These are phyloP conservation scores for Circinella umbellata DNA, from an alignment of 371 early-diverging fungal genomes.

Conservation along the genomic window DNA sequence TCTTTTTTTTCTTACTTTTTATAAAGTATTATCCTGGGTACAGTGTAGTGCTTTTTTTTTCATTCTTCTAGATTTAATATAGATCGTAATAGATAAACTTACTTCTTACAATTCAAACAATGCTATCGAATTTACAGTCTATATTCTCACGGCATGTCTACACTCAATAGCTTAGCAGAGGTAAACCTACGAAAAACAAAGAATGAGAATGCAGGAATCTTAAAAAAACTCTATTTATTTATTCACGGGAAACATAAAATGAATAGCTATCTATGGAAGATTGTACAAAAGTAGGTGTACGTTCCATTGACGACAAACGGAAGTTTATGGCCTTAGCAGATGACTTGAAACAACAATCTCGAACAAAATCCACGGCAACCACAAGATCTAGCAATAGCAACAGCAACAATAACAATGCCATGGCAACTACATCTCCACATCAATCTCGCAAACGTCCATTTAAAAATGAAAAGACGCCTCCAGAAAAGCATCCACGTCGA, in stretches of 20 bases:
- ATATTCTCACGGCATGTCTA: slow-evolving; percentile 23
- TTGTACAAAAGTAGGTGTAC: slow-evolving; percentile 31
- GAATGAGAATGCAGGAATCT: too few relatives aligned
- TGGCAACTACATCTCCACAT: slow-evolving; percentile 9
- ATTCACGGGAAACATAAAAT: background rate
- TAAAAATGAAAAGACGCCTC: slow-evolving; percentile 12
- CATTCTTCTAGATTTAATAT: background rate
- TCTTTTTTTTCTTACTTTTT: background rate
- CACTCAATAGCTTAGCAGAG: slow-evolving; percentile 24
- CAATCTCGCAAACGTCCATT: slow-evolving; percentile 20
- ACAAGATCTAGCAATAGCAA: too few relatives aligned
- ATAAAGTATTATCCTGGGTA: slow-evolving; percentile 29
- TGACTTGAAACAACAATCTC: slow-evolving; percentile 23
- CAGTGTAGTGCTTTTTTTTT: background rate
- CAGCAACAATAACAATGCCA: background rate
- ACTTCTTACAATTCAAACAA: background rate
- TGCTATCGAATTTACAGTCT: slow-evolving; percentile 9
- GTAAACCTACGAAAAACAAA: slow-evolving; percentile 5
- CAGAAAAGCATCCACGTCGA: slow-evolving; percentile 23
- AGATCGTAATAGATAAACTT: background rate
- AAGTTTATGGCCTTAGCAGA: slow-evolving; percentile 33
- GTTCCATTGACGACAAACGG: slow-evolving; percentile 35
- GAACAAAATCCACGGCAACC: background rate
- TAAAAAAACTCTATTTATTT: background rate
- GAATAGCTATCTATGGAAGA: slow-evolving; percentile 34